Base-by-base conservation (phyloP, 2,329 filamentous ascomycete genomes). In the Talaromyces sp. region DNA sequence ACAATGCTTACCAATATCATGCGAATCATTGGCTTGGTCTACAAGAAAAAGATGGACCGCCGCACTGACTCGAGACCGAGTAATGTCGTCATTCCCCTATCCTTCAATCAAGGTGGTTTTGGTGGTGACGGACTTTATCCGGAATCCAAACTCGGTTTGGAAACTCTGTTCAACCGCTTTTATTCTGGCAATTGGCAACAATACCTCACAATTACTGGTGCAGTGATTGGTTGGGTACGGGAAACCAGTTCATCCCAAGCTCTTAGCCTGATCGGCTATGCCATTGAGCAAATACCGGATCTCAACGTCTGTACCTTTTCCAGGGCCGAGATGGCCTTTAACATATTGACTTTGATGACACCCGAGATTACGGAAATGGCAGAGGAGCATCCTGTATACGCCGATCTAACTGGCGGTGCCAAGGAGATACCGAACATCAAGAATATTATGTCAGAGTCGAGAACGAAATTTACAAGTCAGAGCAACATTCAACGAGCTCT, bases 261-360 rank as follows among this genome's bases (percentile, higher is more conserved):
- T 73, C 98, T 98, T 84, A 97, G 99, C 78, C 88, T 97, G 69
- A 93, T 98, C 67, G 95, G 95, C 39, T 93, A 98, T 76, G 95
- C 93, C 64, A 91, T 99, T 63, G 95, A 99, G 82, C 91, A 90
- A 70, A 44, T 57, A n/a, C 55, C 37, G 5, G 40, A 31, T 18
- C 95, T 96, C 68, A 95, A 95, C 71, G 95, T 98, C 35, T 92
- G 93, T 71, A 99, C 95, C 3, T 99, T 99, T 83, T 98, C 93
- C 7, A 93, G 98, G 80, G 92, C 96, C 76, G 95, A 99, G 79
- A 99, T 99, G 95, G 95, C 95, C 16, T 99, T 99, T 84, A 99
- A 99, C 79, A 80, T 99, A 68, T 86, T 99, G 52, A 93, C 93
- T 68, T 85, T 99, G 60, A 96, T 99, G 93, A 90, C 92, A 1